Evolutionary conservation across 2,329 filamentous ascomycete species (phyloP).

Genomic region (Furcasterigmium sp.): DNA sequence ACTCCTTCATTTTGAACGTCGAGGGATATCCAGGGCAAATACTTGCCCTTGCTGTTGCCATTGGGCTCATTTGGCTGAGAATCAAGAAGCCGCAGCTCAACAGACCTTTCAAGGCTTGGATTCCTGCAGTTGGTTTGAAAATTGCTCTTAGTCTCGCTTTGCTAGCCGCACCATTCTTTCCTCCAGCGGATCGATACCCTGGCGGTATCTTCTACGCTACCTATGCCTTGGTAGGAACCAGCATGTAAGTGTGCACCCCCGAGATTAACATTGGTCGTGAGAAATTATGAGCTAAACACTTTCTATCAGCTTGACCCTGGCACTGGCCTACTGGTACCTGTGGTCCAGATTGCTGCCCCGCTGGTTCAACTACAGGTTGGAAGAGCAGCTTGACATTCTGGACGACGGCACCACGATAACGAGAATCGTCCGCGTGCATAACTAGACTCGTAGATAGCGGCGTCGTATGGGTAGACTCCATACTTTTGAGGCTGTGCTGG

Average conservation of each 20-base stretch:
- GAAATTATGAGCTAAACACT: background rate
- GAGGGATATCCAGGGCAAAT: constrained; percentile 64
- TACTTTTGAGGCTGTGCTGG: no score
- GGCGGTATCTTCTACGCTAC: constrained; percentile 47
- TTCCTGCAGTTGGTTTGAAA: constrained; percentile 51
- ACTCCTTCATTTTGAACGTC: constrained; percentile 68
- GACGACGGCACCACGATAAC: constrained; percentile 65
- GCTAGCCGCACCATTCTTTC: constrained; percentile 57
- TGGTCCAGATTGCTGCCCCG: constrained; percentile 58
- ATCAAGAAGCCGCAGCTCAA: constrained; percentile 52
- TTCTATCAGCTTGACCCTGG: constrained; percentile 48
- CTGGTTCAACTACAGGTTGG: constrained; percentile 54
- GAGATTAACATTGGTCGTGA: no score
- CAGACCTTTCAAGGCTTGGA: constrained; percentile 62
- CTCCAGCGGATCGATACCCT: constrained; percentile 40
- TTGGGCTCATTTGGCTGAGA: constrained; percentile 57
- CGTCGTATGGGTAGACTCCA: no score
- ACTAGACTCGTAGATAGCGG: constrained; percentile 15
- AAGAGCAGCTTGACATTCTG: constrained; percentile 55
- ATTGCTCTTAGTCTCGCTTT: constrained; percentile 48
- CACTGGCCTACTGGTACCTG: constrained; percentile 62
- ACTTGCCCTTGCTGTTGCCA: constrained; percentile 49
- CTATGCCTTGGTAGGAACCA: constrained; percentile 47
- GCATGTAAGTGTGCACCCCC: constrained; percentile 48
- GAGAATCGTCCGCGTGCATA: no score